Evolutionary conservation across 306 rosid genomes (phyloP).

Genomic region (Cyclanthera cordifolia): DNA sequence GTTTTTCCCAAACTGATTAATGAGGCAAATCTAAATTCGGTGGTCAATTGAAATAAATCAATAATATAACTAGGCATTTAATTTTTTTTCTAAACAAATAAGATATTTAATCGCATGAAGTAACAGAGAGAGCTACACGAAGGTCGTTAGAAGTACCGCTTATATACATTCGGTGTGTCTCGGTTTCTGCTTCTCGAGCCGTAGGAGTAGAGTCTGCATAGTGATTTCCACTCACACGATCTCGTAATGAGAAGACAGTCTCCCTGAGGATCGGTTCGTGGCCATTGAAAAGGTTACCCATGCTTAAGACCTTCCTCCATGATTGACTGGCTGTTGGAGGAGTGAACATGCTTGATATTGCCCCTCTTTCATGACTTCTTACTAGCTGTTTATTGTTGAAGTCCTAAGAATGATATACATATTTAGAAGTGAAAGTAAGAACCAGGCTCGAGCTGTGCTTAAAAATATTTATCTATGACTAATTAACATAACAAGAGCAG

Average conservation of each 20-base stretch:
- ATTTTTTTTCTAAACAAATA: background rate
- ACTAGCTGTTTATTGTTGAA: constrained; percentile 54
- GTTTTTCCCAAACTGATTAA: too few species aligned
- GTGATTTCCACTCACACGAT: constrained; percentile 58
- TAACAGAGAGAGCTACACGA: constrained; percentile 76
- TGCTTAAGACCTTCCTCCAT: constrained; percentile 89
- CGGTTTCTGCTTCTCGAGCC: constrained; percentile 48
- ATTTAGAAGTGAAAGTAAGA: constrained; percentile 6
- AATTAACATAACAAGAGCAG: background rate
- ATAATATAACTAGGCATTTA: background rate
- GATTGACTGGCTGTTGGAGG: constrained; percentile 86
- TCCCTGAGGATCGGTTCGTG: constrained; percentile 83
- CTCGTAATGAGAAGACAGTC: constrained; percentile 57
- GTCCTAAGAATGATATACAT: constrained; percentile 30
- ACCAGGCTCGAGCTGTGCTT: background rate
- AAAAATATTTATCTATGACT: background rate
- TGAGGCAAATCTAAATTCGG: background rate
- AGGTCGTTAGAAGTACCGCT: constrained; percentile 88
- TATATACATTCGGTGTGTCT: constrained; percentile 76
- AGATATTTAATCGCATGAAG: constrained; percentile 64
- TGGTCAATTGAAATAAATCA: background rate
- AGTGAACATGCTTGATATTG: constrained; percentile 63
- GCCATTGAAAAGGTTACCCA: constrained; percentile 99
- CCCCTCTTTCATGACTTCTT: constrained; percentile 46
- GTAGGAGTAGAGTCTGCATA: constrained; percentile 42